Percentiles rank a stretch among this genome's conserved stretches.
phyloP scores from a whole-genome alignment of 331 rosid genomes.

The Malus hybrid region DNA sequence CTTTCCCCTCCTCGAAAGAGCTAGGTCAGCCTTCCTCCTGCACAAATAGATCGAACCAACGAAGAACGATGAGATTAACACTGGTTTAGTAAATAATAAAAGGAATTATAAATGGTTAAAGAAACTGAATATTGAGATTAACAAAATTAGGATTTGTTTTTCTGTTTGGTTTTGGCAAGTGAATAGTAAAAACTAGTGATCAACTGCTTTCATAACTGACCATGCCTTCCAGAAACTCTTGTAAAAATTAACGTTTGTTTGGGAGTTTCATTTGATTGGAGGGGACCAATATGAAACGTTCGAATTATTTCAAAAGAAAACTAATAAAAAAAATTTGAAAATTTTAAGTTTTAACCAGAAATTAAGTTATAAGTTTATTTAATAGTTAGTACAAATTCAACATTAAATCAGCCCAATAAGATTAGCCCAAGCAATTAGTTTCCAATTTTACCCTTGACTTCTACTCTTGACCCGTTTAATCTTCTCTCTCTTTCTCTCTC shows the following conservation, averaged over 20 bases:
- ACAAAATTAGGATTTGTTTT: not conserved
- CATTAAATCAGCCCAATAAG: too few relatives aligned
- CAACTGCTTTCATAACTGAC: not conserved
- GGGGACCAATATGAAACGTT: not conserved
- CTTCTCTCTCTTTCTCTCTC: too few relatives aligned
- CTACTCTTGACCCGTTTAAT: too few relatives aligned
- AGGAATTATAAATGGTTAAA: not conserved
- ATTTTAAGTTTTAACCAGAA: too few relatives aligned
- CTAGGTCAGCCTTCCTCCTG: not conserved
- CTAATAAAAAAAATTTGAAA: fast-evolving
- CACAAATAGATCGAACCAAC: not conserved
- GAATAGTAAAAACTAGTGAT: not conserved
- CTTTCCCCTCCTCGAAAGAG: not conserved
- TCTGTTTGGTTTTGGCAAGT: not conserved
- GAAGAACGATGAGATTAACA: not conserved
- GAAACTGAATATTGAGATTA: not conserved
- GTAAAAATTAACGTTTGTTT: not conserved
- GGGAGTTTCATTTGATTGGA: not conserved
- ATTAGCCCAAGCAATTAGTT: too few relatives aligned
- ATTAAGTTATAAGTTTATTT: too few relatives aligned
- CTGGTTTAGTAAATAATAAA: not conserved
- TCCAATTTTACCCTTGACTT: too few relatives aligned
- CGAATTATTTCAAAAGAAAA: not conserved
- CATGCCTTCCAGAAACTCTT: not conserved
- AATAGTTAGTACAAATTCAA: too few relatives aligned